phyloP scores from a whole-genome alignment of 345 rosid genomes.

The Triadica sebifera region DNA sequence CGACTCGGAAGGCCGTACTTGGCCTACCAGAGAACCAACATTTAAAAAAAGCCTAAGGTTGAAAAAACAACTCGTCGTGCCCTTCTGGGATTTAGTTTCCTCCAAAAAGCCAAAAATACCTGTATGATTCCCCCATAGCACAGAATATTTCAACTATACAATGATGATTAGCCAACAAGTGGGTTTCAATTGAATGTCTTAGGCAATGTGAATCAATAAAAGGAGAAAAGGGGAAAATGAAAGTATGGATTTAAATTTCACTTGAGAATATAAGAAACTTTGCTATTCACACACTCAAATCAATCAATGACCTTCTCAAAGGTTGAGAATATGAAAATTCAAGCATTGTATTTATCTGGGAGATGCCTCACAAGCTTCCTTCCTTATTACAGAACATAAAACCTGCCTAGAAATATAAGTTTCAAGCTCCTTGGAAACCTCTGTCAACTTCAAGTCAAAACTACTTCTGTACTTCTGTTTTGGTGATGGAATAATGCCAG shows the following conservation, averaged over 20 bases:
- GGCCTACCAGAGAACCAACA: no score
- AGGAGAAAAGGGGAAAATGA: neutral
- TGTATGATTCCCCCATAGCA: no score
- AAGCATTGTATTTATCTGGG: conserved; percentile 42
- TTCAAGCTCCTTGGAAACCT: conserved; percentile 86
- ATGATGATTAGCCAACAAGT: neutral
- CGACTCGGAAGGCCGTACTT: no score
- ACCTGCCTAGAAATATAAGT: conserved; percentile 87
- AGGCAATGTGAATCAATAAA: neutral
- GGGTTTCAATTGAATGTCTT: neutral
- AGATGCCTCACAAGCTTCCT: conserved; percentile 66
- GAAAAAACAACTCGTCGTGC: no score
- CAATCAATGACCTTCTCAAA: conserved; percentile 47
- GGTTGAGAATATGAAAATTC: conserved; percentile 46
- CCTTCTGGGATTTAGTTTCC: no score
- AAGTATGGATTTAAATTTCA: conserved; percentile 2
- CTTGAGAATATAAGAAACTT: neutral
- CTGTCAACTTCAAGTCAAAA: conserved; percentile 83
- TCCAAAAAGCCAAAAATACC: no score
- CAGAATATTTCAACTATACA: no score
- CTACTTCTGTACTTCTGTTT: conserved; percentile 70
- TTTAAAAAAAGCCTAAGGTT: no score
- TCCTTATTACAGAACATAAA: conserved; percentile 67
- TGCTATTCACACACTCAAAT: conserved; percentile 19
- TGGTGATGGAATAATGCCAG: conserved; percentile 56